Evolutionary conservation across 2,329 filamentous ascomycete genomes (phyloP).

Genomic region (Myrmaecium sp.): DNA sequence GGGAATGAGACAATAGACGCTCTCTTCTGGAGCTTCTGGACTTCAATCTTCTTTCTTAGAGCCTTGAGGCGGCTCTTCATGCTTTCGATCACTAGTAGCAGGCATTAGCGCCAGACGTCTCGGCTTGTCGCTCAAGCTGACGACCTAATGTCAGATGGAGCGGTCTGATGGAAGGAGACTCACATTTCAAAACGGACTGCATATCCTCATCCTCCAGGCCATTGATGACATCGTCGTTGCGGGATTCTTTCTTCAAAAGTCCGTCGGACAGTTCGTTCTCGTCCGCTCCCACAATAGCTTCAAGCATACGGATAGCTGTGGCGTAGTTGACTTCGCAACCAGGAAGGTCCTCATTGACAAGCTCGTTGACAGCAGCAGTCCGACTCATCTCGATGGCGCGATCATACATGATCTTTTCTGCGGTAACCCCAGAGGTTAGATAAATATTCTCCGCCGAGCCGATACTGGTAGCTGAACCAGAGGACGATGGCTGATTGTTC

Average conservation of each 20-base stretch:
- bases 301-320: conserved; percentile 85
- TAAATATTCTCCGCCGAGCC: conserved; percentile 64
- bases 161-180: conserved; percentile 15
- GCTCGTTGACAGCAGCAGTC: conserved; percentile 84
- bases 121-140: background rate
- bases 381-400: conserved; percentile 94
- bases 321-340: conserved; percentile 88
- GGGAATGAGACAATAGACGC: no score
- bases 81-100: conserved; percentile 28
- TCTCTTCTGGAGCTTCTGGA: conserved; percentile 21
- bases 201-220: conserved; percentile 53
- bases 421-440: conserved; percentile 75
- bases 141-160: background rate
- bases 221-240: conserved; percentile 32
- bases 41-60: conserved; percentile 28
- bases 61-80: conserved; percentile 24
- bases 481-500: conserved; percentile 50
- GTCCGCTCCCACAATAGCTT: conserved; percentile 71
- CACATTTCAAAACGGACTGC: conserved; percentile 56
- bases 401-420: conserved; percentile 96
- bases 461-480: conserved; percentile 37
- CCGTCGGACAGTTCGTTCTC: conserved; percentile 42
- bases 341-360: conserved; percentile 72
- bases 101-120: conserved; percentile 9
- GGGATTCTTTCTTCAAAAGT: conserved; percentile 26